A percentile compares a stretch with the other conserved stretches of the same genome.
phyloP scores from a whole-genome alignment of 148 eudicot species.

The Polygonum aviculare region DNA sequence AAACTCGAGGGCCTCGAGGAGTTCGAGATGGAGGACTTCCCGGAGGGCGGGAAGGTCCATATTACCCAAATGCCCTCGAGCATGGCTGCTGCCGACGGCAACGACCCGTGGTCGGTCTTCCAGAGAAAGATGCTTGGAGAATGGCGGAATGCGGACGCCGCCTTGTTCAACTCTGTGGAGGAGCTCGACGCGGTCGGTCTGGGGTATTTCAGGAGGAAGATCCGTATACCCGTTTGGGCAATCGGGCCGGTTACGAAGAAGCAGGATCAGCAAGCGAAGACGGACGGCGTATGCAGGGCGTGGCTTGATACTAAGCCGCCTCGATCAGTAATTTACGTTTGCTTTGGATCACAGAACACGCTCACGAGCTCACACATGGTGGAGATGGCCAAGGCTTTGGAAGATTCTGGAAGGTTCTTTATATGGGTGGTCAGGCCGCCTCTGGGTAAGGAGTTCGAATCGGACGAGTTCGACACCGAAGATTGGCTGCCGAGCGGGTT shows the following conservation, averaged over 20 bases:
- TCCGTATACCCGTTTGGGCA: constrained; percentile 31
- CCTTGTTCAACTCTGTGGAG: constrained; percentile 41
- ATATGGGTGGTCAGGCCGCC: constrained; percentile 76
- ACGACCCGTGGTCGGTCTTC: constrained; percentile 24
- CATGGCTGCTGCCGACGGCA: constrained; percentile 22
- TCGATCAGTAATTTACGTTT: constrained; percentile 41
- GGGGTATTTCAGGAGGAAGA: constrained; percentile 30
- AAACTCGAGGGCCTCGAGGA: constrained; percentile 13
- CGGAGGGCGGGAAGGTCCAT: constrained; percentile 31
- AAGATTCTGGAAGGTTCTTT: constrained; percentile 24
- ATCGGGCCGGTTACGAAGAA: constrained; percentile 34
- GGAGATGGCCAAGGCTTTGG: constrained; percentile 41
- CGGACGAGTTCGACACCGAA: constrained; percentile 19
- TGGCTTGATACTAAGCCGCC: constrained; percentile 38
- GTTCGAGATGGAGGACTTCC: constrained; percentile 31
- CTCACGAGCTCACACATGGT: constrained; percentile 43
- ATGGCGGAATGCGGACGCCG: constrained; percentile 28
- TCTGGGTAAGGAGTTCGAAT: constrained; percentile 25
- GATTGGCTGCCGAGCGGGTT: constrained; percentile 48
- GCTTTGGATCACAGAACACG: constrained; percentile 47
- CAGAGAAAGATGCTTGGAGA: constrained; percentile 17
- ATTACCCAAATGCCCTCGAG: constrained; percentile 26
- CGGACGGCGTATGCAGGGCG: constrained; percentile 9
- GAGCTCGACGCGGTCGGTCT: constrained; percentile 40
- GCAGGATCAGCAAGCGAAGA: neutral